Percentiles rank a stretch among this genome's conserved stretches.
phyloP scores from a whole-genome alignment of 2,329 filamentous ascomycete genomes.

The Chrysosporium keratinophilum region DNA sequence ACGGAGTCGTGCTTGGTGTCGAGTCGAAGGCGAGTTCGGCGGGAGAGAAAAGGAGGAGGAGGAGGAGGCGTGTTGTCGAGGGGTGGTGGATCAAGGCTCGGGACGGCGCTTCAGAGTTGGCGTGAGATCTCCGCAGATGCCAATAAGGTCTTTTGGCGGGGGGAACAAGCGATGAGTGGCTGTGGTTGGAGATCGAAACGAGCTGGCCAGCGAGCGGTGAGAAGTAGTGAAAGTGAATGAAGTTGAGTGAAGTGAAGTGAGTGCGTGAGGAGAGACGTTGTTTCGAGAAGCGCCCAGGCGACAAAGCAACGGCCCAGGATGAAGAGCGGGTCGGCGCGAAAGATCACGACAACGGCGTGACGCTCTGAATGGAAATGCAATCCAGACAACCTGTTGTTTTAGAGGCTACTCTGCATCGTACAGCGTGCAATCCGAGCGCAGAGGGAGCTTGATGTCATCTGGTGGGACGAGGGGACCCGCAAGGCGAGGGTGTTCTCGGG shows the following conservation, averaged over 20 bases:
- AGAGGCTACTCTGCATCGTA: neutral
- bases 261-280: neutral
- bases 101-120: too few relatives aligned
- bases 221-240: neutral
- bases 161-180: too few relatives aligned
- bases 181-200: too few relatives aligned
- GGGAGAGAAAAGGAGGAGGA: neutral
- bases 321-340: neutral
- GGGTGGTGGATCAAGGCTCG: too few relatives aligned
- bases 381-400: neutral
- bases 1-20: neutral
- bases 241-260: neutral
- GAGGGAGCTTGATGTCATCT: conserved; percentile 9
- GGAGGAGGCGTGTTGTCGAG: neutral
- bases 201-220: neutral
- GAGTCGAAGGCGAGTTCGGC: neutral
- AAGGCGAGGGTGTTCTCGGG: neutral
- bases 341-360: neutral
- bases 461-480: neutral
- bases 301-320: neutral
- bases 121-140: too few relatives aligned
- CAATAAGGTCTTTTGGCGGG: too few relatives aligned
- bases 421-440: neutral
- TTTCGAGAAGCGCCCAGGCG: conserved; percentile 12
- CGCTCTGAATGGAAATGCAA: neutral